Evolutionary conservation across 441 rosid genomes (phyloP).

Genomic region (Pelargonium myrrhifolium): DNA sequence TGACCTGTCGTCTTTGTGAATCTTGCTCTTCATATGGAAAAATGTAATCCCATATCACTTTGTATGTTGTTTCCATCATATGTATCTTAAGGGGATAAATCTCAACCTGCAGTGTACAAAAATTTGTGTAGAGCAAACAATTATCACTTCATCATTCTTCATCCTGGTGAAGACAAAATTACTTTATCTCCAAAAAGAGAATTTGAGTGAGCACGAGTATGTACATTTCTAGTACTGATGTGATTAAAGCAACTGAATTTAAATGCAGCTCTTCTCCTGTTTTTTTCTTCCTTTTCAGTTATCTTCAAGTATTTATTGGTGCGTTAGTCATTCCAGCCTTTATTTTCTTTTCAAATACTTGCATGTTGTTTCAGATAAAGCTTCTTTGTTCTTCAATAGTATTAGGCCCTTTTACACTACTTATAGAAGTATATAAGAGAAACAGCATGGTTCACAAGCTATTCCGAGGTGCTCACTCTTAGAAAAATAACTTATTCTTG

Average conservation of each 20-base stretch:
- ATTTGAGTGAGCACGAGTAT: neutral
- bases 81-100: constrained; percentile 10
- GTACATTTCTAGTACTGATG: neutral
- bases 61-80: constrained; percentile 5
- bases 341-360: neutral
- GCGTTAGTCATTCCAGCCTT: neutral
- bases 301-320: neutral
- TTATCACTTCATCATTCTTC: neutral
- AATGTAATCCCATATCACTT: constrained; percentile 8
- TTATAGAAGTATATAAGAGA: too few relatives aligned
- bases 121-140: neutral
- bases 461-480: neutral
- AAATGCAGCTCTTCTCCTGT: neutral
- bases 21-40: constrained; percentile 11
- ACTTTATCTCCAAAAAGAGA: neutral
- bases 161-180: neutral
- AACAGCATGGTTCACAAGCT: neutral
- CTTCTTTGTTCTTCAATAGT: neutral
- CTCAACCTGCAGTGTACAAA: constrained; percentile 4
- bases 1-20: constrained; percentile 13
- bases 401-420: too few relatives aligned
- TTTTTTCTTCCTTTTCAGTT: neutral
- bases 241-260: neutral
- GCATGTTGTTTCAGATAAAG: neutral
- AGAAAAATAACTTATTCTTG: neutral